Evolutionary conservation across 164 flowering plant species (phyloP).

Genomic region (Vitis cinerea): DNA sequence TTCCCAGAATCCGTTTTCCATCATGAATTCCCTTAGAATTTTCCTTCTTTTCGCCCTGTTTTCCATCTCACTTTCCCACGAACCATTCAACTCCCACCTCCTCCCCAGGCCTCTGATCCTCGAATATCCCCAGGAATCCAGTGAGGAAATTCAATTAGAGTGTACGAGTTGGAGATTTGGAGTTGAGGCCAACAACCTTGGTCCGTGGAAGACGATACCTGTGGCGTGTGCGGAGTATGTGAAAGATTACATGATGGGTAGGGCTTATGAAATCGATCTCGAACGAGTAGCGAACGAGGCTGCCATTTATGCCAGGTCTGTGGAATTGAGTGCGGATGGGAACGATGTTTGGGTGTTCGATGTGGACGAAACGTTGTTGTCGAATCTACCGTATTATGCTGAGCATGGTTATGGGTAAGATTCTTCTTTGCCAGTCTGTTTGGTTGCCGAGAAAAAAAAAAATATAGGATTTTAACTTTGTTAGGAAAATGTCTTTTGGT

Average conservation of each 20-base stretch:
- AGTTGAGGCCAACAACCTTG: constrained; percentile 76
- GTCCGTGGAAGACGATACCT: constrained; percentile 81
- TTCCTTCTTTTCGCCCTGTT: constrained; percentile 20
- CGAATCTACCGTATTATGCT: constrained; percentile 82
- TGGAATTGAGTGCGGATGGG: constrained; percentile 57
- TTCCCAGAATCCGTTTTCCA: constrained; percentile 1
- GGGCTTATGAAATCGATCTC: constrained; percentile 58
- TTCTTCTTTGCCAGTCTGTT: constrained; percentile 1
- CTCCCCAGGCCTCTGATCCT: constrained; percentile 66
- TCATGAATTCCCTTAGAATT: constrained; percentile 20
- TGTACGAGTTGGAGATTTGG: constrained; percentile 88
- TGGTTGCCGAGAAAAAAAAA: constrained; percentile 3
- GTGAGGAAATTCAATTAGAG: constrained; percentile 34
- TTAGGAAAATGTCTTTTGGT: no score
- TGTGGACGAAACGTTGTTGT: constrained; percentile 84
- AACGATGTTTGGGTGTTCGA: constrained; percentile 89
- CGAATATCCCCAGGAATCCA: constrained; percentile 30
- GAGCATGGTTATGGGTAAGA: constrained; percentile 77
- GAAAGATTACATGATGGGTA: constrained; percentile 53
- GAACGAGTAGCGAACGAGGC: constrained; percentile 70
- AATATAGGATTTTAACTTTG: no score
- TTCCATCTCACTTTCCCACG: constrained; percentile 21
- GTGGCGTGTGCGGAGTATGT: constrained; percentile 67
- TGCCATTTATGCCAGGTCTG: constrained; percentile 41
- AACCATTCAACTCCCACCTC: constrained; percentile 27